Evolutionary conservation across 2,329 filamentous ascomycete genomes (phyloP).

Genomic region (Tetracladium maxilliforme): DNA sequence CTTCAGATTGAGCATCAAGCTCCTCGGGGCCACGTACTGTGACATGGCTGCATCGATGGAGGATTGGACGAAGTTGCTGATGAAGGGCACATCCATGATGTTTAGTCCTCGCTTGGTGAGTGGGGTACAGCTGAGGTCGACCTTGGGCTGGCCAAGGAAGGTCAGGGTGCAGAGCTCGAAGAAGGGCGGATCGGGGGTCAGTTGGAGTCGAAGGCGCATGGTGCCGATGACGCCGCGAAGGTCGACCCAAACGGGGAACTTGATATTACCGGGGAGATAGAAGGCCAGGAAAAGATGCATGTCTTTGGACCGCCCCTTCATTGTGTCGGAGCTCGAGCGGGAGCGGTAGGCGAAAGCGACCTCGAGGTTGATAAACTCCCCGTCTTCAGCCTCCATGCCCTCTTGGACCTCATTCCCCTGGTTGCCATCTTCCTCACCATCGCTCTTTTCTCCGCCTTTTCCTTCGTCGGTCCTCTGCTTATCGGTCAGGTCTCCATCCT

Average conservation of each 20-base stretch:
- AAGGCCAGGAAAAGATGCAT: slow-evolving; percentile 61
- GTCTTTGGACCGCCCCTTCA: slow-evolving; percentile 51
- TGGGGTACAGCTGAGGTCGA: slow-evolving; percentile 55
- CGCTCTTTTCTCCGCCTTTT: slow-evolving; percentile 20
- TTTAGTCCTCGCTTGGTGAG: slow-evolving; percentile 55
- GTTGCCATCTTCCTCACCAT: slow-evolving; percentile 10
- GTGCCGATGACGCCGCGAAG: slow-evolving; percentile 85
- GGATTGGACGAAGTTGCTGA: slow-evolving; percentile 62
- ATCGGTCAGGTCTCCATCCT: slow-evolving; percentile 39
- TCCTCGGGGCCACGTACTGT: slow-evolving; percentile 65
- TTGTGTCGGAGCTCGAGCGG: slow-evolving; percentile 40
- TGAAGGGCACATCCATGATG: slow-evolving; percentile 61
- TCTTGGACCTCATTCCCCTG: slow-evolving; percentile 26
- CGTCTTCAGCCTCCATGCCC: slow-evolving; percentile 63
- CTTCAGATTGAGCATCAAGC: slow-evolving; percentile 57
- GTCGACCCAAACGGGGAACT: slow-evolving; percentile 59
- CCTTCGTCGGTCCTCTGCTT: slow-evolving; percentile 33
- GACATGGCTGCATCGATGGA: slow-evolving; percentile 60
- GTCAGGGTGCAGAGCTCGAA: slow-evolving; percentile 62
- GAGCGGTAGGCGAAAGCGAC: slow-evolving; percentile 60
- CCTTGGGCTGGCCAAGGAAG: slow-evolving; percentile 61
- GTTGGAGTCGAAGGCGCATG: slow-evolving; percentile 64
- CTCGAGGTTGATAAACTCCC: slow-evolving; percentile 66
- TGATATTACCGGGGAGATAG: slow-evolving; percentile 42
- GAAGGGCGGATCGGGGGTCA: slow-evolving; percentile 68